Base-by-base conservation (phyloP, 1,284 basidiomycete species). In the Fomitiporia mediterranea region DNA sequence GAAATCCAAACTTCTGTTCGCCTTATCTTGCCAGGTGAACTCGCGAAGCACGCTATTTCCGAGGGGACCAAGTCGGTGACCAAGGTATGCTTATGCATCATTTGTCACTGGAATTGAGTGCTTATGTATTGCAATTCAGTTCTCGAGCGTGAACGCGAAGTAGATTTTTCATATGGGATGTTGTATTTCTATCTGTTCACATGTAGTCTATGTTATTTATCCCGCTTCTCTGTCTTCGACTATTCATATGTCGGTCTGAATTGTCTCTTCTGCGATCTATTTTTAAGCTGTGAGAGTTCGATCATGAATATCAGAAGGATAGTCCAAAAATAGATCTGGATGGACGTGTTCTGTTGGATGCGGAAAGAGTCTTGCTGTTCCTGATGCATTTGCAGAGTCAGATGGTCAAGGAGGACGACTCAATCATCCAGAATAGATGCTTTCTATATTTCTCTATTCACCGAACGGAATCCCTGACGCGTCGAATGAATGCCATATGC, bases 1-100 rank as follows among this genome's bases (percentile, higher is more conserved):
- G 79, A 81, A 70, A 80, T 82, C 67, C 79, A 81, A 68, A 81
- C 79, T 37, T 71, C 79, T 40, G 78, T 80, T 62, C 75, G 79
- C 60, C 72, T 82, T 53, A 80, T 82, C 70, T 73, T 82, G 44
- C 79, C 79, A 59, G 80, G 79, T 66, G 80, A 83, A 70, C 74
- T 83, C 42, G 78, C 79, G 68, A 84, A 84, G 76, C 82, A 84
- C 73, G 82, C 82, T 66, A 82, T 84, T 70, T 82, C 80, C 19
- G 82, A 84, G 70, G 82, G 82, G 30, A 67, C 66, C 40, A 67
- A 67, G 61, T 67, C 65, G 23, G 65, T 67, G 38, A 65, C 65
- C 30, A 65, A 77, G 64, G 78, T 76, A 51, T 23, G 71, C 51
- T 28, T 15, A 5, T n/a, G 40, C 40, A 9, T 23, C 32, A 1